Conservation (phyloP, 768 basidiomycete species). For the Phanerochaete sordida region DNA sequence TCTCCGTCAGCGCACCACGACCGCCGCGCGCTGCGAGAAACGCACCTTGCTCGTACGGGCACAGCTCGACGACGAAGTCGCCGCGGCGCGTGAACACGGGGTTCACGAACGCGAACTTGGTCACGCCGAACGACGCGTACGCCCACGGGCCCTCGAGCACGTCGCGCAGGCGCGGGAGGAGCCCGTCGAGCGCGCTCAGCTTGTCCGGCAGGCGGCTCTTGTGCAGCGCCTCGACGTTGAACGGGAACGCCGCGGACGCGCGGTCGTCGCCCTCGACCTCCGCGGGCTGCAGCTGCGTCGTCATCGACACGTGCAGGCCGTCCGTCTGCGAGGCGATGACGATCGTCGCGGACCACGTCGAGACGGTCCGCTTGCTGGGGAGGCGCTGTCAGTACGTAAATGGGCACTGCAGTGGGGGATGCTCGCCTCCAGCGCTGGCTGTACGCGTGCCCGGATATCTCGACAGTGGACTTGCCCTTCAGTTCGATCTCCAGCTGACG, state of each 20-base stretch:
- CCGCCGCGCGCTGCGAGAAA: neutral
- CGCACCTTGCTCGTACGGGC: neutral
- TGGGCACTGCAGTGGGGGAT: neutral
- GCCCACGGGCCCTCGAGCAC: conserved; percentile 3
- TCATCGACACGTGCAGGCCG: conserved; percentile 1
- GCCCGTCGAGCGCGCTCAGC: neutral
- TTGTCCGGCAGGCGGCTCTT: neutral
- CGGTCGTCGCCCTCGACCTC: neutral
- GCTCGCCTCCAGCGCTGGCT: conserved; percentile 1
- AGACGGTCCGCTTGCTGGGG: conserved; percentile 1
- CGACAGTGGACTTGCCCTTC: neutral
- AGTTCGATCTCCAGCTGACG: conserved; percentile 2
- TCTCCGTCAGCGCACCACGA: neutral
- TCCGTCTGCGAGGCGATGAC: neutral
- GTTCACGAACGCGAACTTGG: neutral
- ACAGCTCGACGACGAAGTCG: conserved; percentile 3
- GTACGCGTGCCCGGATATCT: neutral
- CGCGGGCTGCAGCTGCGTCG: neutral
- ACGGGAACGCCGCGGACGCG: neutral
- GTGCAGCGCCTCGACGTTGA: conserved; percentile 7
- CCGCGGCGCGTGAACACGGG: conserved; percentile 3
- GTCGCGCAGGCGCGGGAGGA: neutral
- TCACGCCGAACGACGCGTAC: neutral
- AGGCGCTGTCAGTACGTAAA: neutral
- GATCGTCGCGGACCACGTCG: conserved; percentile 5